Percentiles rank a stretch among this genome's conserved stretches.
Evolutionary conservation across 2,329 filamentous ascomycete species (phyloP).

Genomic region (Alternaria consortialis): DNA sequence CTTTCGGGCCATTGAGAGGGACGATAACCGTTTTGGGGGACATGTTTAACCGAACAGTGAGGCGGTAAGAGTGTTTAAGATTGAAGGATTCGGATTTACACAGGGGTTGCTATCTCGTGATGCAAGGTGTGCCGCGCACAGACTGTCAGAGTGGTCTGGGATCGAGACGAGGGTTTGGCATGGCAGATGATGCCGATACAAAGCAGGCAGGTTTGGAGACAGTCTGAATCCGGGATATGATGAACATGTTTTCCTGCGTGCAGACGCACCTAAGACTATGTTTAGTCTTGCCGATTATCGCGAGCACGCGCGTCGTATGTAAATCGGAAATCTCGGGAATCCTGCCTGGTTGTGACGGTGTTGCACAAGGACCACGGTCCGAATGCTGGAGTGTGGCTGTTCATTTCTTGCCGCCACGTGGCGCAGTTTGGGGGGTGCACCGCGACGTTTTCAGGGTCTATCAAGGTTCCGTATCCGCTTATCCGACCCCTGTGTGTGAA

Average conservation of each 20-base stretch:
- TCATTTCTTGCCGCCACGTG: constrained; percentile 14
- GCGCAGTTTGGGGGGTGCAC: constrained; percentile 9
- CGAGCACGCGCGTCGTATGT: constrained; percentile 3
- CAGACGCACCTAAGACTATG: background rate
- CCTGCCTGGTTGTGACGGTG: constrained; percentile 2
- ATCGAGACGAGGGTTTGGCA: constrained; percentile 6
- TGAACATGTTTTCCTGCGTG: background rate
- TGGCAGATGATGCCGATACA: constrained; percentile 11
- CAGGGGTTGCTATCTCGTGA: constrained; percentile 9
- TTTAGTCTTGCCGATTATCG: background rate
- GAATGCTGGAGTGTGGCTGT: background rate
- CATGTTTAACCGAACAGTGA: constrained; percentile 7
- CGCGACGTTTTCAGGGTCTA: constrained; percentile 9
- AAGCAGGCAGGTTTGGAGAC: constrained; percentile 4
- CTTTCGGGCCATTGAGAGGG: constrained; percentile 5
- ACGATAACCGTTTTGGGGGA: constrained; percentile 13
- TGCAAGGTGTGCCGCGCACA: constrained; percentile 10
- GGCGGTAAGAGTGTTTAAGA: constrained; percentile 12
- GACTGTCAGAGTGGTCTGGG: constrained; percentile 9
- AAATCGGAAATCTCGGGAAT: constrained; percentile 4
- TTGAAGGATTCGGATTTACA: constrained; percentile 13
- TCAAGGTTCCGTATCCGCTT: constrained; percentile 1
- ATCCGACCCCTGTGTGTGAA: constrained; percentile 1
- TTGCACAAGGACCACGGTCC: constrained; percentile 2
- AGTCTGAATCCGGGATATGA: background rate